phyloP scores from a whole-genome alignment of 2,329 filamentous ascomycete species.

The Helminthosporium solani region DNA sequence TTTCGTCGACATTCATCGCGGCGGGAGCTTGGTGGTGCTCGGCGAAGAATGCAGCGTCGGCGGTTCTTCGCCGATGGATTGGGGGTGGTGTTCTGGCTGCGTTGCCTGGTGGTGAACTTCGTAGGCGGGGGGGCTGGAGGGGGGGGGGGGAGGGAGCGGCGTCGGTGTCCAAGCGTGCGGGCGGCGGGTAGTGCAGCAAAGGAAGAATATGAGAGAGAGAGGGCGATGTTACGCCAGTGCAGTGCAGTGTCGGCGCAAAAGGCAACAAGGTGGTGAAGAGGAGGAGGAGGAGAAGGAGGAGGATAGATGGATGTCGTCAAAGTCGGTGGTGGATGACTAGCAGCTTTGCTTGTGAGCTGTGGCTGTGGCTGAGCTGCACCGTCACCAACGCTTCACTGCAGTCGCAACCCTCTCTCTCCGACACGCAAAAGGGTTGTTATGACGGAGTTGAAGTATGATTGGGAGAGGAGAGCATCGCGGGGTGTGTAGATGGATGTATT shows the following conservation, averaged over 20 bases:
- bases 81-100: no score
- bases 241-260: not conserved
- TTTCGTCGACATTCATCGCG: constrained; percentile 62
- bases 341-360: constrained; percentile 4
- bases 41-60: constrained; percentile 25
- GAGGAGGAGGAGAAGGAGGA: no score
- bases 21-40: constrained; percentile 21
- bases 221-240: not conserved
- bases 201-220: constrained; percentile 8
- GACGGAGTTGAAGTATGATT: not conserved
- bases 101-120: constrained; percentile 26
- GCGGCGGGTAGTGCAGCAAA: constrained; percentile 4
- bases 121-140: constrained; percentile 3
- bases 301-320: constrained; percentile 15
- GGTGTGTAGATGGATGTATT: not conserved
- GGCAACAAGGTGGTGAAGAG: no score
- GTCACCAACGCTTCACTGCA: no score
- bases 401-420: not conserved
- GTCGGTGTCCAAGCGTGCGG: constrained; percentile 29
- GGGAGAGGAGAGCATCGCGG: not conserved
- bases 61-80: constrained; percentile 29
- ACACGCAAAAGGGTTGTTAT: constrained; percentile 3
- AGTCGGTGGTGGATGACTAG: not conserved
- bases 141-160: constrained; percentile 16
- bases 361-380: constrained; percentile 8